Evolutionary conservation across 768 basidiomycete species (phyloP), one percentile per base, ranked within the genome.

Genomic region (Amanita rimosa): DNA sequence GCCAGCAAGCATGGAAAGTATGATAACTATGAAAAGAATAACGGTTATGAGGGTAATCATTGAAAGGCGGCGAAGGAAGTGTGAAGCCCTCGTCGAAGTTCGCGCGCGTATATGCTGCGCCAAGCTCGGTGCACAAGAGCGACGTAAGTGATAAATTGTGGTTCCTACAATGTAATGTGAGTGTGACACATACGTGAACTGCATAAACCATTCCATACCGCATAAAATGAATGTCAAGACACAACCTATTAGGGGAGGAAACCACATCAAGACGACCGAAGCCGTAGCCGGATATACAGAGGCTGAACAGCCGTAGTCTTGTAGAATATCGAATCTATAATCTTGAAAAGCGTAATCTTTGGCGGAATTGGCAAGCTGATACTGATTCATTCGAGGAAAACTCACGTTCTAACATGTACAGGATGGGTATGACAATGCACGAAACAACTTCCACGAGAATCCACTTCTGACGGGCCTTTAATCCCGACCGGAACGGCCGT

Each of bases 351-450:
- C 57, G 47, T 68, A 64, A 56, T 80, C 83, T 85, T 49, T 6
- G 16, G 21, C 19, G 21, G 46, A 17, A 16, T 46, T 44, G 46
- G 41, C 6, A 10, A 34, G 36, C 8, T 13, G 42, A 43, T 34
- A 44, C 7, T n/a, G n/a, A 22, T 16, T 31, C 31, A 36, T 29
- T 17, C 21, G 9, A 48, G 13, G 6, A 7, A 10, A 4, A 72
- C 81, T 53, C 56, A 85, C 79, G 79, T 6, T 83, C 60, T n/a
- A 64, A 62, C 66, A 79, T 75, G 57, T 78, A 79, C 16, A 80
- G 44, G 34, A 75, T 34, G 36, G 85, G 84, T 14, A 84, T 38
- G 1, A 70, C 62, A 53, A 75, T 71, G 54, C 80, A 82, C 45
- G 79, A 57, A 6, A 66, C 31, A 36, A 67, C 46, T 33, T 83